These are phyloP conservation scores for Arachis monticola DNA, from an alignment of 331 rosid species.

Conservation along the genomic window DNA sequence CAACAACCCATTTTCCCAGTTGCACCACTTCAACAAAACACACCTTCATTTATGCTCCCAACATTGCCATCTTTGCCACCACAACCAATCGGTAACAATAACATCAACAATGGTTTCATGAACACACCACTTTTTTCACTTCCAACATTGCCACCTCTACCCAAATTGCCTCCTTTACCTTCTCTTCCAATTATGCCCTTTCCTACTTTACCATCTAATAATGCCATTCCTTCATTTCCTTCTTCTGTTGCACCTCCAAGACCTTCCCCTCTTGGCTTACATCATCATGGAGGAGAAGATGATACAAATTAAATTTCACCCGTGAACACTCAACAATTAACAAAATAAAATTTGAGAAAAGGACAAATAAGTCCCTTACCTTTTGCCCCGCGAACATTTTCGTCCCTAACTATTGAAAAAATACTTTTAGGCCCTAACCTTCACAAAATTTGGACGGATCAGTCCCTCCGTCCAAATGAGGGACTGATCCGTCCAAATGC, in stretches of 20 bases:
- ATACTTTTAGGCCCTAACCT: too few species aligned
- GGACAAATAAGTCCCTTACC: too few species aligned
- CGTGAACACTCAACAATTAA: slow-evolving; percentile 29
- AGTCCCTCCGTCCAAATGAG: too few species aligned
- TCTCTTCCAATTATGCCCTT: slow-evolving; percentile 33
- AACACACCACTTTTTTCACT: slow-evolving; percentile 28
- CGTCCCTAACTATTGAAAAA: too few species aligned
- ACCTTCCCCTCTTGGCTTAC: neutral
- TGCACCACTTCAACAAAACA: slow-evolving; percentile 26
- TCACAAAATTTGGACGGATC: too few species aligned
- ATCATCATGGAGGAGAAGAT: neutral
- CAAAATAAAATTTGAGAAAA: neutral
- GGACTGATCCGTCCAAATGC: too few species aligned
- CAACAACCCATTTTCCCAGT: neutral
- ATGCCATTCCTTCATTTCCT: slow-evolving; percentile 32
- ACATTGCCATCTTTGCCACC: slow-evolving; percentile 21
- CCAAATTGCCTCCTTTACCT: slow-evolving; percentile 44
- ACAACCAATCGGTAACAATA: neutral
- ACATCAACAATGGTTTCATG: neutral
- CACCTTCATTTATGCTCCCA: neutral
- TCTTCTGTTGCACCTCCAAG: neutral
- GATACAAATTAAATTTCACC: neutral
- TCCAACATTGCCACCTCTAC: slow-evolving; percentile 39
- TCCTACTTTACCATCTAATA: neutral
- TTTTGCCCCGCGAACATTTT: too few species aligned